Conservation (phyloP, 208 protist species). For the Naegleria lovaniensis region DNA sequence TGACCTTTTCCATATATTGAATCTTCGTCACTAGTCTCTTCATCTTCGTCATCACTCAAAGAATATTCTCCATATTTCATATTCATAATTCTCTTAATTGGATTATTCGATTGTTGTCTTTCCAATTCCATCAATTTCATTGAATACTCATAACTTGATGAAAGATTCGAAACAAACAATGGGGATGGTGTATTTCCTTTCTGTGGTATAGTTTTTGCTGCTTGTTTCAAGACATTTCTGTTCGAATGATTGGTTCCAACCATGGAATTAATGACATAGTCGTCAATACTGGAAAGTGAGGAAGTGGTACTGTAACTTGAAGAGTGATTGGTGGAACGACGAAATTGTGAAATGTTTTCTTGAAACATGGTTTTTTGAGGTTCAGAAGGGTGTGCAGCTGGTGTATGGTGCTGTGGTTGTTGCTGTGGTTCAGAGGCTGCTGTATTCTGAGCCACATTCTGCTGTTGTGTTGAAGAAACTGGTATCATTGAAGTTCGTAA, state of each 20-base stretch:
- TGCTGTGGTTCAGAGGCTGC: no score
- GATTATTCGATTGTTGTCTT: not conserved
- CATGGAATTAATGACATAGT: not conserved
- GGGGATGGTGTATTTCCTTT: not conserved
- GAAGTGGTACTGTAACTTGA: not conserved
- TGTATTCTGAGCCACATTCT: no score
- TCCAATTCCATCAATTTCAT: not conserved
- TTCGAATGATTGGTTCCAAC: not conserved
- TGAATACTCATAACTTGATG: not conserved
- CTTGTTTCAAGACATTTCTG: not conserved
- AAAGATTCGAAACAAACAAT: not conserved
- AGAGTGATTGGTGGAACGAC: not conserved
- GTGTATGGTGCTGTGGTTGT: no score
- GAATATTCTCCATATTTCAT: not conserved
- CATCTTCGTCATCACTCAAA: not conserved
- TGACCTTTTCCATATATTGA: no score
- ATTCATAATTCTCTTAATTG: no score
- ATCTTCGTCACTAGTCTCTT: not conserved
- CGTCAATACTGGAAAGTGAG: not conserved
- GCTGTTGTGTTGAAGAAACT: no score
- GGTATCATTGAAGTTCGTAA: no score
- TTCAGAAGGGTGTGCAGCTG: no score
- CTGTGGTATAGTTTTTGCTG: not conserved
- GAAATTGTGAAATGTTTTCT: not conserved
- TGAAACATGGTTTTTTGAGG: not conserved